Percentiles rank a stretch among this genome's conserved stretches.
phyloP scores from a whole-genome alignment of 768 basidiomycete genomes.

The Termitomyces eurrhizus region DNA sequence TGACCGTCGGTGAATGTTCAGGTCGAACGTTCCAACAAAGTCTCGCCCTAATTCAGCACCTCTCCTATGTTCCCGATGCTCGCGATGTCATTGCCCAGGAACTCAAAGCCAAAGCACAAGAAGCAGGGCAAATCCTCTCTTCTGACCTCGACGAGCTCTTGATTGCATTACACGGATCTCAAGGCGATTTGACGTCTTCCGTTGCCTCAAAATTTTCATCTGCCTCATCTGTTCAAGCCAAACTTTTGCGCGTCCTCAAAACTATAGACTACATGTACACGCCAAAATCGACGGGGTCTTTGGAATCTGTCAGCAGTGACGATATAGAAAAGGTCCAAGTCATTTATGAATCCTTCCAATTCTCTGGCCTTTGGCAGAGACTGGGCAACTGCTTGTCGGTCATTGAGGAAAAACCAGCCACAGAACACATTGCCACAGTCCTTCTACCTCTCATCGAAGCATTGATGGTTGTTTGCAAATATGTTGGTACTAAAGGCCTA shows the following conservation, averaged over 20 bases:
- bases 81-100: constrained; percentile 89
- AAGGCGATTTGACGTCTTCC: constrained; percentile 55
- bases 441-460: constrained; percentile 93
- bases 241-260: constrained; percentile 90
- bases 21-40: constrained; percentile 95
- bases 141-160: constrained; percentile 77
- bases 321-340: constrained; percentile 80
- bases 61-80: constrained; percentile 85
- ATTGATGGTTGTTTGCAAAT: constrained; percentile 98
- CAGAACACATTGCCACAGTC: constrained; percentile 88
- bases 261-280: constrained; percentile 97
- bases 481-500: constrained; percentile 69
- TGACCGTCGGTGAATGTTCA: constrained; percentile 97
- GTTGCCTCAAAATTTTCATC: constrained; percentile 90
- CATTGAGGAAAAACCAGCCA: constrained; percentile 76
- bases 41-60: constrained; percentile 85
- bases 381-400: constrained; percentile 86
- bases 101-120: constrained; percentile 80
- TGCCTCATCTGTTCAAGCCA: constrained; percentile 94
- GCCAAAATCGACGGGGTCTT: constrained; percentile 40
- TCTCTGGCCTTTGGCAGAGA: constrained; percentile 83
- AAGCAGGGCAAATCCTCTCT: constrained; percentile 74
- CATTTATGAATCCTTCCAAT: constrained; percentile 91
- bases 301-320: constrained; percentile 36
- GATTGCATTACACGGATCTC: constrained; percentile 51